Percentiles rank a stretch among this genome's conserved stretches.
Conservation (phyloP, 2,329 filamentous ascomycete species). For the Scedosporium apiospermum region DNA sequence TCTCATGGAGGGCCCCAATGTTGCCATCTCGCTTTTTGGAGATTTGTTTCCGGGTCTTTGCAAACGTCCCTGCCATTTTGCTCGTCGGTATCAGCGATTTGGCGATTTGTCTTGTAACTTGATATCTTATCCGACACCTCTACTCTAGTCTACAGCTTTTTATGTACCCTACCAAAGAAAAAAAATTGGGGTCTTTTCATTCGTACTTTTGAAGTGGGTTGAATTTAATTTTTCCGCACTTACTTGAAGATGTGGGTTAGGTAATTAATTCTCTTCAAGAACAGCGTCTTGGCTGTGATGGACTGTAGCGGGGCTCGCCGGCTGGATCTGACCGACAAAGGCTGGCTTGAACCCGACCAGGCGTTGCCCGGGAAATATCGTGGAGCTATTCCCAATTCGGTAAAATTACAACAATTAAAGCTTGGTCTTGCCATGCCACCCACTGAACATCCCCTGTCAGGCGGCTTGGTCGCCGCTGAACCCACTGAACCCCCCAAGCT, state of each 20-base stretch:
- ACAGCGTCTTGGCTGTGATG: too few species aligned
- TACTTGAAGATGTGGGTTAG: too few species aligned
- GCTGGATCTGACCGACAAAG: not conserved
- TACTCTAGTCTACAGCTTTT: not conserved
- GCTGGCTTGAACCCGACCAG: not conserved
- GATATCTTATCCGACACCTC: not conserved
- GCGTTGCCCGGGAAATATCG: constrained; percentile 10
- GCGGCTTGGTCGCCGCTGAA: not conserved
- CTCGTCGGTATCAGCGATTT: not conserved
- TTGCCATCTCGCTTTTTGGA: constrained; percentile 73
- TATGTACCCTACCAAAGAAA: not conserved
- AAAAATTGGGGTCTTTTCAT: too few species aligned
- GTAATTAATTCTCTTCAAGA: not conserved
- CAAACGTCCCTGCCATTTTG: constrained; percentile 64
- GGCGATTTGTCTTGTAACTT: not conserved
- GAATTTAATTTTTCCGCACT: too few species aligned
- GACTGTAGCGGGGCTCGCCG: not conserved
- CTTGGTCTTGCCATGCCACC: not conserved
- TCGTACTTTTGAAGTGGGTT: too few species aligned
- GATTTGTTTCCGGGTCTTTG: constrained; percentile 84
- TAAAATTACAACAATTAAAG: not conserved
- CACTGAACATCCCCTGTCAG: not conserved
- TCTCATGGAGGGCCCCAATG: constrained; percentile 70
- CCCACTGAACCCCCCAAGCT: not conserved
- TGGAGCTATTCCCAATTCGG: constrained; percentile 7